phyloP scores from a whole-genome alignment of 176 grass and related monocot species.

The Tillandsia leiboldiana region DNA sequence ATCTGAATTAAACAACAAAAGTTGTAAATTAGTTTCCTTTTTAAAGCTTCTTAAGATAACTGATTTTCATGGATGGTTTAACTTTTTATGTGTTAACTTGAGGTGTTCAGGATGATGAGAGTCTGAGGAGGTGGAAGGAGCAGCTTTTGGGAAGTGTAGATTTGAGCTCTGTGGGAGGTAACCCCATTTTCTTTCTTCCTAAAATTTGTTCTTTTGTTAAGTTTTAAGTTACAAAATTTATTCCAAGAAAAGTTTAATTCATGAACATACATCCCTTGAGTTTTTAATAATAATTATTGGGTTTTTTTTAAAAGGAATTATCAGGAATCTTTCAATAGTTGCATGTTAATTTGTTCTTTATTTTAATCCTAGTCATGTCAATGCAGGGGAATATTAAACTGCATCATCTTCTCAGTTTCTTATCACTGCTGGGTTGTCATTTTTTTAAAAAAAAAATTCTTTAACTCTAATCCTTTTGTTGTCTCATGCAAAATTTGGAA shows the following conservation, averaged over 20 bases:
- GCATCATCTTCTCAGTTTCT: too few species aligned
- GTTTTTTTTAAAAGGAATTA: too few species aligned
- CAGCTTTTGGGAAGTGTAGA: conserved; percentile 85
- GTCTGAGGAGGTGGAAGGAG: conserved; percentile 93
- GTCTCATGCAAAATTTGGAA: not conserved
- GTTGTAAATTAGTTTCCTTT: not conserved
- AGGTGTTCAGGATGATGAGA: conserved; percentile 76
- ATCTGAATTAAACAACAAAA: too few species aligned
- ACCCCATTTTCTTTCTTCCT: conserved; percentile 3
- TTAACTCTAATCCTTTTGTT: not conserved
- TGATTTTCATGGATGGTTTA: conserved; percentile 11
- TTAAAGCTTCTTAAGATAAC: not conserved
- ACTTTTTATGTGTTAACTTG: not conserved
- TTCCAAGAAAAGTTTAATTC: too few species aligned
- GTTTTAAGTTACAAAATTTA: not conserved
- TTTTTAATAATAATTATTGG: too few species aligned
- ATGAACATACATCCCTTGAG: too few species aligned
- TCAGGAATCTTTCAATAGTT: too few species aligned
- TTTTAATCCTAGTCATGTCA: not conserved
- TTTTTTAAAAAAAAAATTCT: too few species aligned
- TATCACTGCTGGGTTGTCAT: too few species aligned
- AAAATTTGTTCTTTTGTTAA: not conserved
- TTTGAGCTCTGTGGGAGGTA: conserved; percentile 95
- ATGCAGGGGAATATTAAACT: too few species aligned
- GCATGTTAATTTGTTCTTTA: not conserved